Evolutionary conservation across 2,329 filamentous ascomycete species (phyloP).

Genomic region (Phoma sp.): DNA sequence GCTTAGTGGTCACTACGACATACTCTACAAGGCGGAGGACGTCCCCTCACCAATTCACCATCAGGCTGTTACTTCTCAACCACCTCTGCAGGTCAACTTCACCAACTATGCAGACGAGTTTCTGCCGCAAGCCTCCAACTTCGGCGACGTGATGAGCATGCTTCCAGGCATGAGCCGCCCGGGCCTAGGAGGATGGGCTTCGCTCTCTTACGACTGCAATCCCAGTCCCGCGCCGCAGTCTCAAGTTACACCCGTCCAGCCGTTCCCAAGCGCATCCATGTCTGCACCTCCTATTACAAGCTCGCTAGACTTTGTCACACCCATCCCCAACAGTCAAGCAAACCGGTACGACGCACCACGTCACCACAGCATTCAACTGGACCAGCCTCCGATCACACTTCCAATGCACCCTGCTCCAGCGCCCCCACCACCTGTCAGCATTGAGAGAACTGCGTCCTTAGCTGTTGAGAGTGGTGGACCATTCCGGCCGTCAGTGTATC

Average conservation of each 20-base stretch:
- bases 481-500: constrained; percentile 57
- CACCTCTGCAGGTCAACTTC: constrained; percentile 45
- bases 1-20: constrained; percentile 84
- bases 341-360: constrained; percentile 35
- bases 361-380: constrained; percentile 42
- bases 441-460: constrained; percentile 40
- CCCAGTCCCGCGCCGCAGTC: constrained; percentile 41
- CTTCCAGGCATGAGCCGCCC: constrained; percentile 57
- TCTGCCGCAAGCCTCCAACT: constrained; percentile 46
- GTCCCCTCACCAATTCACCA: constrained; percentile 45
- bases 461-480: constrained; percentile 48
- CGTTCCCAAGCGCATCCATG: constrained; percentile 41
- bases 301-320: constrained; percentile 45
- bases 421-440: constrained; percentile 36
- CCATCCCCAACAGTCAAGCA: constrained; percentile 36
- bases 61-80: constrained; percentile 35
- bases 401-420: constrained; percentile 40
- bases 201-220: constrained; percentile 47
- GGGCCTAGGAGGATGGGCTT: constrained; percentile 45
- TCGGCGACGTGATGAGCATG: constrained; percentile 47
- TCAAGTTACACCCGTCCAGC: constrained; percentile 43
- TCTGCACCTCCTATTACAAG: constrained; percentile 37
- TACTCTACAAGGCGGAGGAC: constrained; percentile 78
- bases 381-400: constrained; percentile 42
- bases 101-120: constrained; percentile 52